Evolutionary conservation across 768 basidiomycete genomes (phyloP), one percentile per base, ranked within the genome.

Genomic region (Dioszegia aurantiaca): DNA sequence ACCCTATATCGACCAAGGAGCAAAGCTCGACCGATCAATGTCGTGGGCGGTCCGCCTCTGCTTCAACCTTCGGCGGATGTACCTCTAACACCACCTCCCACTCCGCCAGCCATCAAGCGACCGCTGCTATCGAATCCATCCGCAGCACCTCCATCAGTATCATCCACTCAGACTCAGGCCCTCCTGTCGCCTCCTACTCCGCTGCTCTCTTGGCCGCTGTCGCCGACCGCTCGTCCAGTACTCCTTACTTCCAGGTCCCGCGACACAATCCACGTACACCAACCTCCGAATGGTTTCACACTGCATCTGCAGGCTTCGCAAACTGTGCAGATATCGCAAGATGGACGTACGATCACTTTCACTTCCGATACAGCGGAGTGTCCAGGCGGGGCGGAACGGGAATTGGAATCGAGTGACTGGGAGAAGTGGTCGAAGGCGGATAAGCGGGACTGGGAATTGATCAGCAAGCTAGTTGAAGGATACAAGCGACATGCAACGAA

Each of bases 401-500:
- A 24, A 26, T 19, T 23, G 63, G n/a, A 17, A n/a, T n/a, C 33
- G 28, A 24, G 9, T 6, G 19, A 59, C 1, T 19, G 12, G 2
- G 53, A 30, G 17, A 36, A 23, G 14, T 71, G 69, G 69, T 59
- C 14, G 9, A 24, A 51, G 14, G 30, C 19, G 8, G 70, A 69
- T 10, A 37, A 21, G 42, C 48, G 39, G 42, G 56, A 57, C 6
- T 72, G 70, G 70, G 24, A 37, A n/a, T 26, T 47, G 30, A 30
- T 72, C 4, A 12, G 28, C 8, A 37, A 42, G 6, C 14, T 69
- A 0, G 60, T 72, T 11, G 60, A 62, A 26, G 53, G 44, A 6
- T 65, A 64, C 48, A 72, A 72, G 54, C 27, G 59, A 37, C 21
- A 28, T 5, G 68, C 57, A 12, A 59, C 66, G 6, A 49, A 62